These are phyloP conservation scores for Periglandula ipomoeae DNA, from an alignment of 2,329 filamentous ascomycete species.

Conservation along the genomic window DNA sequence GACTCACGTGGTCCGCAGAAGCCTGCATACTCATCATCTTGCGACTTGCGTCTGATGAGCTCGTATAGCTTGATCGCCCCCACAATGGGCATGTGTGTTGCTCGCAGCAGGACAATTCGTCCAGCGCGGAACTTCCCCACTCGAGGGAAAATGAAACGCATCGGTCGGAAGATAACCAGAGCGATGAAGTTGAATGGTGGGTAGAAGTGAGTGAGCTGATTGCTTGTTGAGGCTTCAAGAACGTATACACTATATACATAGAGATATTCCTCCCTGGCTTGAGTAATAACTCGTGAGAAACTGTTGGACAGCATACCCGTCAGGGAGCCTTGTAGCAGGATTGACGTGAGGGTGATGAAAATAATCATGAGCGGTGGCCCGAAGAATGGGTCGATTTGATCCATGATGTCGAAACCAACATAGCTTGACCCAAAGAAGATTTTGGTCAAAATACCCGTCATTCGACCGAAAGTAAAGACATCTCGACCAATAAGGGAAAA, in stretches of 20 bases:
- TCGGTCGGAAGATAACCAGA: conserved; percentile 60
- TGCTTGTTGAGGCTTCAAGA: conserved; percentile 57
- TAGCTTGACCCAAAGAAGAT: conserved; percentile 74
- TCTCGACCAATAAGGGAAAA: conserved; percentile 72
- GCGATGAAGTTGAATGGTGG: conserved; percentile 68
- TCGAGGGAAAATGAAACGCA: conserved; percentile 58
- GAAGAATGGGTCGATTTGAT: conserved; percentile 48
- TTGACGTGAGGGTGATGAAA: conserved; percentile 69
- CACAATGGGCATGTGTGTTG: conserved; percentile 59
- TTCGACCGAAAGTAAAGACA: conserved; percentile 52
- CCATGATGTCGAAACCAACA: conserved; percentile 63
- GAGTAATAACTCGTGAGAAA: conserved; percentile 54
- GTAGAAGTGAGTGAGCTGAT: conserved; percentile 60
- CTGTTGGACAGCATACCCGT: conserved; percentile 73
- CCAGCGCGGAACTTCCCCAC: conserved; percentile 52
- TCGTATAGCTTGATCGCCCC: conserved; percentile 62
- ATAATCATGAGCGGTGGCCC: conserved; percentile 57
- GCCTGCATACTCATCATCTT: conserved; percentile 34
- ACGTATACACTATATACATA: conserved; percentile 64
- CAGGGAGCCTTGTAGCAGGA: conserved; percentile 68
- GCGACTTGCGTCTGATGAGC: conserved; percentile 31
- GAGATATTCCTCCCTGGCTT: conserved; percentile 66
- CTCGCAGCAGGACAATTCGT: conserved; percentile 53
- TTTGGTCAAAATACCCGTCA: conserved; percentile 70
- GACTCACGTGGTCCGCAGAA: conserved; percentile 37